Conservation (phyloP, 106 monocot species). For the Dioscorea dumetorum region DNA sequence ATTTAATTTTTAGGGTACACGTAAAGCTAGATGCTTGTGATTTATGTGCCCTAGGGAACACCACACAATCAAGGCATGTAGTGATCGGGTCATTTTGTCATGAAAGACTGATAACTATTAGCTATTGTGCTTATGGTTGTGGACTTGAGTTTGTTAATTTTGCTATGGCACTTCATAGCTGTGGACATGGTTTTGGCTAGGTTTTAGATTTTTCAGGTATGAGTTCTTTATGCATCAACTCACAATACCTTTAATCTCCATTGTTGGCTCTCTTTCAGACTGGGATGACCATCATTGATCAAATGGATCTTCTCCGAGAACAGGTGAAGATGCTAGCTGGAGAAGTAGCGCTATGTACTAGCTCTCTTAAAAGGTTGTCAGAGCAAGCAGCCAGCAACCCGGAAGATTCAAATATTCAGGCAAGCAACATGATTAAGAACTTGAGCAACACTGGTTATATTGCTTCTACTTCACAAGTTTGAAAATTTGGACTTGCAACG, state of each 20-base stretch:
- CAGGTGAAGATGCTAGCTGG: slow-evolving; percentile 96
- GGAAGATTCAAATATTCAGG: slow-evolving; percentile 77
- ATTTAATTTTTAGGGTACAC: too few species aligned
- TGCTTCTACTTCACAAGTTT: neutral
- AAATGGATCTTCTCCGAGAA: slow-evolving; percentile 91
- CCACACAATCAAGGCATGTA: too few species aligned
- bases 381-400: slow-evolving; percentile 72
- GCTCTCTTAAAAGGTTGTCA: slow-evolving; percentile 81
- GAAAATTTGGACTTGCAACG: neutral
- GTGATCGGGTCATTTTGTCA: too few species aligned
- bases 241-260: neutral
- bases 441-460: too few species aligned
- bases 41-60: too few species aligned
- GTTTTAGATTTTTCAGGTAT: too few species aligned
- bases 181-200: too few species aligned
- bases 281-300: slow-evolving; percentile 83
- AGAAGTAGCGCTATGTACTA: slow-evolving; percentile 84
- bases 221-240: neutral
- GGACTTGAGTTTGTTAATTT: too few species aligned
- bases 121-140: too few species aligned
- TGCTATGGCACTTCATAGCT: too few species aligned
- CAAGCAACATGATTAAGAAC: slow-evolving; percentile 9
- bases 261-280: slow-evolving; percentile 39
- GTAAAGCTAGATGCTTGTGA: too few species aligned
- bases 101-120: too few species aligned